These are phyloP conservation scores for Candida insectorum DNA, from an alignment of 805 yeast species.

Conservation along the genomic window DNA sequence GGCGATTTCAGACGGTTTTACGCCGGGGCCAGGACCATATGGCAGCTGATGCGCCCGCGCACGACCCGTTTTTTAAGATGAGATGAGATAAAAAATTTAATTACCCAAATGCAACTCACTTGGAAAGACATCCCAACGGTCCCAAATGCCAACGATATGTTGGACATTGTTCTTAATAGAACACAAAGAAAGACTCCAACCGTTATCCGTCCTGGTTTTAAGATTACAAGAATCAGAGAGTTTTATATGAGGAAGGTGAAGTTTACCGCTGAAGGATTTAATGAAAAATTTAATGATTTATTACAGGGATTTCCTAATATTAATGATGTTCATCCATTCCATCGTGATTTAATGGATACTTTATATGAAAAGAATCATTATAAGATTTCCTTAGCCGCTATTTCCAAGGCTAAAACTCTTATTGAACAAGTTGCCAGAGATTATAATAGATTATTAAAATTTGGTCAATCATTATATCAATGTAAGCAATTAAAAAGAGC, in stretches of 20 bases:
- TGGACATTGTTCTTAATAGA: conserved; percentile 94
- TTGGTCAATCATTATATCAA: conserved; percentile 96
- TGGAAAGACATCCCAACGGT: conserved; percentile 99
- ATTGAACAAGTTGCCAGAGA: conserved; percentile 96
- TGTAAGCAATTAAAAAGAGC: conserved; percentile 98
- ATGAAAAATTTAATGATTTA: conserved; percentile 85
- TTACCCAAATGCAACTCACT: conserved; percentile 76
- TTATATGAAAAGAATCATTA: conserved; percentile 97
- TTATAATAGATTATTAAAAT: conserved; percentile 88
- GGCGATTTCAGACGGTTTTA: too few species aligned
- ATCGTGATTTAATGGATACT: conserved; percentile 96
- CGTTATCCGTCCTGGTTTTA: conserved; percentile 95
- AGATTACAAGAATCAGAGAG: conserved; percentile 92
- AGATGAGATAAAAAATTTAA: conserved; percentile 11
- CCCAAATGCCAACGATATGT: conserved; percentile 84
- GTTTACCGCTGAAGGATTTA: conserved; percentile 93
- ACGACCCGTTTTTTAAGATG: conserved; percentile 6
- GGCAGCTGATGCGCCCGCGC: not conserved
- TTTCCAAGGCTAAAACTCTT: conserved; percentile 88
- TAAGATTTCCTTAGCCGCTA: conserved; percentile 92
- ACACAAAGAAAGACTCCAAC: conserved; percentile 99
- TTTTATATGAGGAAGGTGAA: conserved; percentile 98
- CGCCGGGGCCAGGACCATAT: not conserved
- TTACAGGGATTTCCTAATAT: conserved; percentile 91
- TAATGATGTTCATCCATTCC: conserved; percentile 97